Percentiles rank a stretch among this genome's conserved stretches.
Conservation (phyloP, 2,329 filamentous ascomycete species). For the Apiospora koreana region DNA sequence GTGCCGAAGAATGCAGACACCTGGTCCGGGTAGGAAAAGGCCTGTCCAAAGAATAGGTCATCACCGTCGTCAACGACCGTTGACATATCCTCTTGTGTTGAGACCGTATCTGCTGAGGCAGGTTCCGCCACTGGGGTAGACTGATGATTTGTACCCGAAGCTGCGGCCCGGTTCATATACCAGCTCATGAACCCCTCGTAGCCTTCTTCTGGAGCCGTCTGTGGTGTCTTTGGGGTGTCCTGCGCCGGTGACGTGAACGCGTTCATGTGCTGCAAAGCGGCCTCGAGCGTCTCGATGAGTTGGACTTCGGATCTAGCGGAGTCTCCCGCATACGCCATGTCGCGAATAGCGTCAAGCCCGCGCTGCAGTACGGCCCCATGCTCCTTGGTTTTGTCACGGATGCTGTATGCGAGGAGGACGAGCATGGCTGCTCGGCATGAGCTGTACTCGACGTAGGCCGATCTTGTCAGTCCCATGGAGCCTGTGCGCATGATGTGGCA, state of each 20-base stretch:
- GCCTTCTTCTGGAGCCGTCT: not conserved
- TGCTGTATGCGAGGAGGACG: slow-evolving; percentile 29
- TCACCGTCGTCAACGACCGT: not conserved
- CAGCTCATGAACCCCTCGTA: slow-evolving; percentile 8
- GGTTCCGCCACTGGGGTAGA: not conserved
- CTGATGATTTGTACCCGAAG: not conserved
- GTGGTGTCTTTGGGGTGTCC: not conserved
- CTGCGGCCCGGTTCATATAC: not conserved
- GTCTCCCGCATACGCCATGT: slow-evolving; percentile 8
- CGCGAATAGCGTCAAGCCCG: not conserved
- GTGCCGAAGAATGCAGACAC: slow-evolving; percentile 9
- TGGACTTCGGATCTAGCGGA: slow-evolving; percentile 2
- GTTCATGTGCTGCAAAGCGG: slow-evolving; percentile 10
- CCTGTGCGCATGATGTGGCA: slow-evolving; percentile 47
- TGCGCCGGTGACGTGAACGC: not conserved
- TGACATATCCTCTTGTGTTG: not conserved
- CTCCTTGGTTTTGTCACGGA: not conserved
- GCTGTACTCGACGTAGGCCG: slow-evolving; percentile 58
- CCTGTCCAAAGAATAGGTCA: slow-evolving; percentile 1
- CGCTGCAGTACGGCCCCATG: not conserved
- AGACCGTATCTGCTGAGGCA: not conserved
- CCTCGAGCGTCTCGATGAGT: slow-evolving; percentile 7
- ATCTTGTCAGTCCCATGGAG: slow-evolving; percentile 53
- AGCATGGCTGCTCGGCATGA: slow-evolving; percentile 55
- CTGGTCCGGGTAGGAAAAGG: slow-evolving; percentile 1